Percentiles rank a stretch among this genome's conserved stretches.
Conservation (phyloP, 176 grass and related monocot genomes). For the Aegilops sharonensis region DNA sequence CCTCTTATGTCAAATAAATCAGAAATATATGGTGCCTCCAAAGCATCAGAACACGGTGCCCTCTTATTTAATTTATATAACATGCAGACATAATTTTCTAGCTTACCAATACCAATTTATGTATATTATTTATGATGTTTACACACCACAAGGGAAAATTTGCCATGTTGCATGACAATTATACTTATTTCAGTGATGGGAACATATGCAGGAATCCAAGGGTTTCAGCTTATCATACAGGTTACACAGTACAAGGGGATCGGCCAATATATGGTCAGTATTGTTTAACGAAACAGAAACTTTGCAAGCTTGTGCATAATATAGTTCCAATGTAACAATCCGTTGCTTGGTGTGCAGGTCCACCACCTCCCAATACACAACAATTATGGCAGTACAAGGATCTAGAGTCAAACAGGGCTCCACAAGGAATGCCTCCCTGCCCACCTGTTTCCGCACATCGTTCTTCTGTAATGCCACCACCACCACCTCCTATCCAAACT, state of each 20-base stretch:
- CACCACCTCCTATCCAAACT: conserved; percentile 68
- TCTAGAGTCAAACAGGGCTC: conserved; percentile 53
- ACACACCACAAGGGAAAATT: background rate
- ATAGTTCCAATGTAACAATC: conserved; percentile 19
- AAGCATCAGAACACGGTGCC: background rate
- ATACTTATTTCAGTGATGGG: conserved; percentile 25
- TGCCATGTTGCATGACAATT: conserved; percentile 1
- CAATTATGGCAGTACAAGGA: conserved; percentile 55
- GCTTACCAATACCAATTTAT: conserved; percentile 9
- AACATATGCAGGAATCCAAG: conserved; percentile 50
- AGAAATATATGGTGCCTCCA: conserved; percentile 9
- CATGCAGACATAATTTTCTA: background rate
- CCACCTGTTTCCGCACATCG: conserved; percentile 46
- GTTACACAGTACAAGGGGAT: conserved; percentile 48
- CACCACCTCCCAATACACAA: conserved; percentile 39
- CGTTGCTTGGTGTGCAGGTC: conserved; percentile 53
- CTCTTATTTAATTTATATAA: background rate
- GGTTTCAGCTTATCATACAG: conserved; percentile 42
- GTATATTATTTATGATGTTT: conserved; percentile 1
- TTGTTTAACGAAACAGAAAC: background rate
- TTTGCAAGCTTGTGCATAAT: conserved; percentile 4
- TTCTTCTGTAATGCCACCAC: conserved; percentile 63
- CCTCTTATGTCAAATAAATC: background rate
- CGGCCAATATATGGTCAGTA: conserved; percentile 53
- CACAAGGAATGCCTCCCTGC: conserved; percentile 40